phyloP scores from a whole-genome alignment of 2,329 filamentous ascomycete species.

The Pseudonectria foliicola region DNA sequence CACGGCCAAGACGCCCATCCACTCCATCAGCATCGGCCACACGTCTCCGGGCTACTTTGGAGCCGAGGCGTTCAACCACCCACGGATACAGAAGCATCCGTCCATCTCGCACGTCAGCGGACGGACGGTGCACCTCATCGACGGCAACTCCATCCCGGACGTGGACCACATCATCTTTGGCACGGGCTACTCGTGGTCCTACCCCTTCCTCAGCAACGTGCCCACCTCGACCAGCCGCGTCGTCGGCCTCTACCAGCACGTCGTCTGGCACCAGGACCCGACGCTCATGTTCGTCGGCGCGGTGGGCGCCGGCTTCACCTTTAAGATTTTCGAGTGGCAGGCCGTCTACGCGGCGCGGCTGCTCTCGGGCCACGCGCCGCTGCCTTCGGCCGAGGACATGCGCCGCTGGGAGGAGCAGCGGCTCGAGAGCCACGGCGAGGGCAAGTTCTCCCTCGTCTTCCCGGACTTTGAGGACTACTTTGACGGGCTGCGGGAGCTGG shows the following conservation, averaged over 20 bases:
- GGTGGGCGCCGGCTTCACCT: constrained; percentile 51
- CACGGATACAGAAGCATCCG: constrained; percentile 38
- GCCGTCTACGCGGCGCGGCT: constrained; percentile 54
- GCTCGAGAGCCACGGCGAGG: constrained; percentile 47
- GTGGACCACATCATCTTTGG: constrained; percentile 60
- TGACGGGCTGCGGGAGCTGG: constrained; percentile 43
- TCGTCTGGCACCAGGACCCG: constrained; percentile 48
- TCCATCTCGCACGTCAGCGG: constrained; percentile 40
- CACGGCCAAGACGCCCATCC: constrained; percentile 39
- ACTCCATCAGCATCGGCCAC: constrained; percentile 44
- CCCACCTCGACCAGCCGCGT: constrained; percentile 47
- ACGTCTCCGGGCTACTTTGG: constrained; percentile 48
- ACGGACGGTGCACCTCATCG: constrained; percentile 46
- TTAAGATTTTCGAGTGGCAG: constrained; percentile 65
- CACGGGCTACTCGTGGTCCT: constrained; percentile 58
- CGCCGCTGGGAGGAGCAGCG: constrained; percentile 50
- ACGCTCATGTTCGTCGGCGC: constrained; percentile 53
- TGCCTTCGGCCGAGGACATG: constrained; percentile 45
- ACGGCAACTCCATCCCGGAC: constrained; percentile 43
- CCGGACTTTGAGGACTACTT: constrained; percentile 62
- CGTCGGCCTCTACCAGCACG: constrained; percentile 49
- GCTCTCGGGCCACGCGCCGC: constrained; percentile 43
- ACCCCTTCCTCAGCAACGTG: constrained; percentile 52
- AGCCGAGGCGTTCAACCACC: constrained; percentile 53
- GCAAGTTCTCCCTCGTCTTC: constrained; percentile 49